A percentile compares a stretch with the other conserved stretches of the same genome.
These are phyloP conservation scores for Aspergillus fischeri DNA, from an alignment of 2,329 filamentous ascomycete genomes.

Conservation along the genomic window DNA sequence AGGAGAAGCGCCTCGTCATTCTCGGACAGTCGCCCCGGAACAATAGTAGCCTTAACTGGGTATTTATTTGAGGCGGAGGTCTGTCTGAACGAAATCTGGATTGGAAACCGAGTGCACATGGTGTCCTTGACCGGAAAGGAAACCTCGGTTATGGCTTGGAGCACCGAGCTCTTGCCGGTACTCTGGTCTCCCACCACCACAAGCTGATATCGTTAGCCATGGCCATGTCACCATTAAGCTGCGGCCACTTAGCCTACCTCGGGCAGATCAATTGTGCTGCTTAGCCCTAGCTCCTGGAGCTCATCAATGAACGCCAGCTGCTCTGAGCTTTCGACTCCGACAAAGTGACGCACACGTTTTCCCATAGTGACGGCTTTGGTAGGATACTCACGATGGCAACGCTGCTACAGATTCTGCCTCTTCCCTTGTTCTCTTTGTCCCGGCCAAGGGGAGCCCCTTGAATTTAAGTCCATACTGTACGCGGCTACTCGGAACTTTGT, in stretches of 20 bases:
- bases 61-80: background rate
- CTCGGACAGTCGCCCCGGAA: background rate
- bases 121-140: conserved; percentile 2
- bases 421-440: too few species aligned
- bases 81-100: conserved; percentile 6
- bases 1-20: background rate
- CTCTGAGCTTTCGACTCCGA: conserved; percentile 53
- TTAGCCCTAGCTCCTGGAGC: conserved; percentile 13
- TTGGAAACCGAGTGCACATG: conserved; percentile 5
- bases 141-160: conserved; percentile 6
- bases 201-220: background rate
- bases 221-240: too few species aligned
- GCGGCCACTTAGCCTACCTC: conserved; percentile 4
- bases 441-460: too few species aligned
- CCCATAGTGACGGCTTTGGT: too few species aligned
- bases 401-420: too few species aligned
- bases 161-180: conserved; percentile 10
- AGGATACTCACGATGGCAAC: too few species aligned
- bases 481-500: too few species aligned
- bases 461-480: too few species aligned
- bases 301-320: conserved; percentile 17
- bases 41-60: background rate
- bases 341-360: conserved; percentile 11
- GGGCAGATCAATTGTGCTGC: conserved; percentile 13
- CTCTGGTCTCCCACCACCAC: conserved; percentile 3